These are phyloP conservation scores for Penicillium verhagenii DNA, from an alignment of 495 filamentous ascomycete species.

Conservation along the genomic window DNA sequence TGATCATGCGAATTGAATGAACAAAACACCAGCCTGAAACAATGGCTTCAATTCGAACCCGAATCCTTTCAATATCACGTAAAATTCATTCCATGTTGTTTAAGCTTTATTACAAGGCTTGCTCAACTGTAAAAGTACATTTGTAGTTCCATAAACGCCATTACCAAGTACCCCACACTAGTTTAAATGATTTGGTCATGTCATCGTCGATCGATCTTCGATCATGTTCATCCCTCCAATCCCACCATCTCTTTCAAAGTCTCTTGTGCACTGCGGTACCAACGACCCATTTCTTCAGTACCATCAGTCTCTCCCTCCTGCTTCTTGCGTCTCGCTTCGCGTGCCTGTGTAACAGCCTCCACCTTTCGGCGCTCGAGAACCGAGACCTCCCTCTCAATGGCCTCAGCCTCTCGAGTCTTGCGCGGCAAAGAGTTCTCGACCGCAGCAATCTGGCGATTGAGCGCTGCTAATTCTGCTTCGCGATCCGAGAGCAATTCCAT, in stretches of 20 bases:
- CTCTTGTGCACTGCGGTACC: constrained; percentile 72
- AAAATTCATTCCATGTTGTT: neutral
- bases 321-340: constrained; percentile 76
- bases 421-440: constrained; percentile 64
- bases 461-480: constrained; percentile 58
- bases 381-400: constrained; percentile 66
- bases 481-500: constrained; percentile 48
- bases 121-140: constrained; percentile 2
- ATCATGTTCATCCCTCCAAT: constrained; percentile 25
- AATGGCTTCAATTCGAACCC: constrained; percentile 37
- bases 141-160: constrained; percentile 24
- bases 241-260: constrained; percentile 67
- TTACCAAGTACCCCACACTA: constrained; percentile 4
- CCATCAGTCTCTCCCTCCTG: constrained; percentile 75
- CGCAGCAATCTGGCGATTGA: constrained; percentile 67
- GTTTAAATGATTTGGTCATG: constrained; percentile 22
- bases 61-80: constrained; percentile 11
- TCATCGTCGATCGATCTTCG: constrained; percentile 4
- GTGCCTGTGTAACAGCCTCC: constrained; percentile 65
- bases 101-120: neutral
- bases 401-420: constrained; percentile 70
- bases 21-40: constrained; percentile 36
- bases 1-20: constrained; percentile 46
- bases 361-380: constrained; percentile 70
- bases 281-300: constrained; percentile 77